Base-by-base conservation (phyloP, 306 rosid genomes). In the Ormosia emarginata region DNA sequence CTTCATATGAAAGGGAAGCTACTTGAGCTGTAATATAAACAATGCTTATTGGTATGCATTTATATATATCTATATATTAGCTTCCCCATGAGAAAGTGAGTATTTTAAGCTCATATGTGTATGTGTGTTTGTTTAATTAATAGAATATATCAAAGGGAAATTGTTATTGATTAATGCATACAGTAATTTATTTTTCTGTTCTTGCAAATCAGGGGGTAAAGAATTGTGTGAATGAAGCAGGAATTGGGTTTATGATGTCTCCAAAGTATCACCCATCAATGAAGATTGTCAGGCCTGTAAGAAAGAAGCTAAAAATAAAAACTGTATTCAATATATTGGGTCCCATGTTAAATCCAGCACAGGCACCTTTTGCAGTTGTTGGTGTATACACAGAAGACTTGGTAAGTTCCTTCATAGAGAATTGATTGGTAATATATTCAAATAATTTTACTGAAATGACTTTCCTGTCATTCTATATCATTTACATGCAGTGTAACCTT, bases 201-300 rank as follows among this genome's bases (percentile, higher is more conserved):
- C n/a, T 41, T 71, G 44, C 72, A 44, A 86, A 87, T 79, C 88
- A 96, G 99, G 98, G 92, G 56, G 77, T 96, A 65, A 81, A 24
- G 33, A 87, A 86, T 79, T 93, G 99, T 59, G 88, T 96, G 79
- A 79, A 80, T 67, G 97, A 93, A 86, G 92, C 49, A 52, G 97
- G 99, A 79, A 92, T 96, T 82, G 98, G 98, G 63, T 96, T 96
- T 80, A 96, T 96, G 97, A 93, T 96, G 97, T 68, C 97, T 78
- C 90, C 98, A 10, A 90, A 58, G 67, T 95, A 93, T 88, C 99
- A 95, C 85, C 97, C 97, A 15, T 96, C 97, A 32, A 92, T 95
- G 99, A 79, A 87, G 86, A 72, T 93, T 74, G 97, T 95, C 55
- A 77, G 97, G 55, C 97, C 97, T 37, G 80, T 92, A 57, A 90